Evolutionary conservation across 2,329 filamentous ascomycete species (phyloP).

Genomic region (Thelonectria olida): DNA sequence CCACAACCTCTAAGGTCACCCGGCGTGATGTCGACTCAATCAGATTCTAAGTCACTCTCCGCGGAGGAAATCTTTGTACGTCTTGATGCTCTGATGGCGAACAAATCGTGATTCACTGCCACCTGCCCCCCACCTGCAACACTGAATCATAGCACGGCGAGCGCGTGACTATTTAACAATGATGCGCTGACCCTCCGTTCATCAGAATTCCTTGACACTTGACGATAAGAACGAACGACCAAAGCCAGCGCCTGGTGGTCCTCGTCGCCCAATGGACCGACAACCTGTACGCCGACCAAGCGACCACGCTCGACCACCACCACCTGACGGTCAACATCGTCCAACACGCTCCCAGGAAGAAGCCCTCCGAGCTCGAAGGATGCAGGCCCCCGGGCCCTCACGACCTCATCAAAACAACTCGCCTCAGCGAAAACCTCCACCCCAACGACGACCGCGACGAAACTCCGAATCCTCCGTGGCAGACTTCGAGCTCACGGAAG

Average conservation of each 20-base stretch:
- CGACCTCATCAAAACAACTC: slow-evolving; percentile 47
- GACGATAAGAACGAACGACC: slow-evolving; percentile 61
- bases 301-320: slow-evolving; percentile 57
- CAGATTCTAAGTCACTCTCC: slow-evolving; percentile 58
- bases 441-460: slow-evolving; percentile 67
- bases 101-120: not conserved
- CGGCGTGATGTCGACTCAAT: slow-evolving; percentile 60
- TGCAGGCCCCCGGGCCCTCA: slow-evolving; percentile 47
- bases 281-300: slow-evolving; percentile 35
- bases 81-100: slow-evolving; percentile 40
- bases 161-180: not conserved
- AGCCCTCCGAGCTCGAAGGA: slow-evolving; percentile 60
- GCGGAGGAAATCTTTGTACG: slow-evolving; percentile 82
- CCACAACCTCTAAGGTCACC: slow-evolving; percentile 52
- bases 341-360: slow-evolving; percentile 74
- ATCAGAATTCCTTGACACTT: slow-evolving; percentile 73
- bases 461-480: slow-evolving; percentile 84
- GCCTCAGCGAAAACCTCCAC: slow-evolving; percentile 46
- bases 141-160: not conserved
- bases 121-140: not conserved
- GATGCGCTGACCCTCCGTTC: slow-evolving; percentile 17
- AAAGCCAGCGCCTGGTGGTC: slow-evolving; percentile 50
- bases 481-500: slow-evolving; percentile 65
- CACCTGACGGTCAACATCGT: slow-evolving; percentile 59
- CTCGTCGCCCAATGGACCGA: slow-evolving; percentile 48